Base-by-base conservation (phyloP, 371 early-diverging fungal species). In the Choanephora cucurbitarum region DNA sequence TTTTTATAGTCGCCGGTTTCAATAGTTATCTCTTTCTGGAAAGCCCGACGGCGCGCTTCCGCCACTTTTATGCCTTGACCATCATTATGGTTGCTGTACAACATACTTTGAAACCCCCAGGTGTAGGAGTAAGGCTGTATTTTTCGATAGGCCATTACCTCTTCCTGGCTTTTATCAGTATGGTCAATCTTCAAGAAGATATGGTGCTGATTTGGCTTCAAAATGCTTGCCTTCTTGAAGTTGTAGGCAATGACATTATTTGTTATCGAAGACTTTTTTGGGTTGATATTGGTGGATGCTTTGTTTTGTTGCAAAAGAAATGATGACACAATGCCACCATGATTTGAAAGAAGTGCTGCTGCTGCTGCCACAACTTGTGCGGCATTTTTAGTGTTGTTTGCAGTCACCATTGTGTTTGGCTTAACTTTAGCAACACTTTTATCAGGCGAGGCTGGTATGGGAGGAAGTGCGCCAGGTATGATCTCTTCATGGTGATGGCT, bases 51-150 rank as follows among this genome's bases (percentile, higher is more conserved):
- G 18, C 66, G 52, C 0, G 70, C 64, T 37, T 72, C 70, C 8
- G 78, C 78, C 13, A 74, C 70, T 22, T 65, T 69, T 5, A 61
- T 49, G 3, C 51, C 52, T 28, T 47, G 44, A 5, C 50, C 44
- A 3, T 44, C 56, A 18, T 46, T 61, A 15, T 45, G 34, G 3
- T 52, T 54, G 22, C 64, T 55, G 43, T 64, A 75, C 13, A 75
- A 55, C 23, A 60, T 55, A 41, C 72, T 76, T 39, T 76, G 77
- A 40, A 72, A 69, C 17, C 77, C 76, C 70, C 71, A 75, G 33
- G 33, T 32, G 19, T 68, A 76, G 0, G 77, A 72, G 40, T 72
- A 68, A 2, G 68, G 61, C n/a, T 76, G 77, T 15, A 62, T 52
- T 51, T 76, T 76, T 22, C 69, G 58, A 28, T 66, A 76, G 3